These are phyloP conservation scores for Tritrichomonas musculus DNA, from an alignment of 208 protist genomes.

Conservation along the genomic window DNA sequence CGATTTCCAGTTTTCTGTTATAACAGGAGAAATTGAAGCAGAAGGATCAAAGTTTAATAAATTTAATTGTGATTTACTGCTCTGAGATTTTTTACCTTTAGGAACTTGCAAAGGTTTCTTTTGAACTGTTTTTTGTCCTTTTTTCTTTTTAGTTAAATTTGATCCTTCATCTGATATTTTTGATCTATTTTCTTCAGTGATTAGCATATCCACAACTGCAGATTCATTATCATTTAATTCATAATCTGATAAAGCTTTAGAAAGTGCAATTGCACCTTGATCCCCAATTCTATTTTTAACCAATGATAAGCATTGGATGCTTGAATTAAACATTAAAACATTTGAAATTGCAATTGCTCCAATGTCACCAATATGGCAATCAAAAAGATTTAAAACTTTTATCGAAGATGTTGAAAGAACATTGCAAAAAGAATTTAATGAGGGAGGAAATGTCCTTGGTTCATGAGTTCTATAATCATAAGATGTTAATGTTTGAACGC, in stretches of 20 bases:
- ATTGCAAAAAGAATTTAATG: background rate
- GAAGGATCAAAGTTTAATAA: constrained; percentile 17
- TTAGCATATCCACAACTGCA: background rate
- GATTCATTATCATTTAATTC: background rate
- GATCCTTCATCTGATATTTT: constrained; percentile 22
- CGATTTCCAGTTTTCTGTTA: background rate
- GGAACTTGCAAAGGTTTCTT: background rate
- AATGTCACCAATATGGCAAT: constrained; percentile 32
- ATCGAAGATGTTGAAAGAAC: constrained; percentile 25
- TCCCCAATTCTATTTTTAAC: constrained; percentile 29
- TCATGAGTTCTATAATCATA: background rate
- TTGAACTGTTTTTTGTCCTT: background rate
- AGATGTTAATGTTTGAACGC: background rate
- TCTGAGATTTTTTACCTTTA: background rate
- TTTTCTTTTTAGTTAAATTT: background rate
- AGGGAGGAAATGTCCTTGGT: background rate
- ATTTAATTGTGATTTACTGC: background rate
- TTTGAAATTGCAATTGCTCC: constrained; percentile 35
- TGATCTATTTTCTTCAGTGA: background rate
- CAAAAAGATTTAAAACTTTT: constrained; percentile 37
- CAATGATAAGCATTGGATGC: constrained; percentile 10
- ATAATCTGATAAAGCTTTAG: constrained; percentile 6
- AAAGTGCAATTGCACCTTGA: background rate
- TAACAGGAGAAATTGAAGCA: background rate
- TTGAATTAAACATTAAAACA: background rate